Percentiles rank a stretch among this genome's conserved stretches.
Evolutionary conservation across 2,329 filamentous ascomycete genomes (phyloP).

Genomic region (Talaromyces sp.): DNA sequence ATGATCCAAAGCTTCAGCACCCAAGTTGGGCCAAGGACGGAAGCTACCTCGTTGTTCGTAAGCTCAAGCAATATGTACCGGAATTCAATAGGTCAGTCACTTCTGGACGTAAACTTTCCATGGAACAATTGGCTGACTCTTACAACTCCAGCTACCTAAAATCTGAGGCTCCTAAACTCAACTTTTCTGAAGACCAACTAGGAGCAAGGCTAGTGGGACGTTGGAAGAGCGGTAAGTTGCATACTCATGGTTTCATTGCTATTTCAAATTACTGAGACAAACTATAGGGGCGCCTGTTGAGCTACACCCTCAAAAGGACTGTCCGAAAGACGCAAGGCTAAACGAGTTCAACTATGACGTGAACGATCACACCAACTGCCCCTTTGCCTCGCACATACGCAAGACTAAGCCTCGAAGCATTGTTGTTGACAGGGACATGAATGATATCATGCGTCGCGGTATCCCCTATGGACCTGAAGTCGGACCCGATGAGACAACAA

Average conservation of each 20-base stretch:
- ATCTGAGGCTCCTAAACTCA: conserved; percentile 1
- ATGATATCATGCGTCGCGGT: conserved; percentile 47
- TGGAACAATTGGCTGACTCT: not conserved
- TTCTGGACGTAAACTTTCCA: not conserved
- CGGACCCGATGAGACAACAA: conserved; percentile 33
- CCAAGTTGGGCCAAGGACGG: conserved; percentile 48
- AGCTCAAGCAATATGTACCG: conserved; percentile 49
- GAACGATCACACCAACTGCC: conserved; percentile 42
- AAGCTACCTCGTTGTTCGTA: conserved; percentile 50
- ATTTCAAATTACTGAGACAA: not conserved
- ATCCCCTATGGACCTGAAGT: conserved; percentile 49
- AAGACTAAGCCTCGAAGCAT: conserved; percentile 49
- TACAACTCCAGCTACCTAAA: not conserved
- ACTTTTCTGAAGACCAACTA: conserved; percentile 35
- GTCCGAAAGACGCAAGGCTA: conserved; percentile 29
- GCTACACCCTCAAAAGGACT: conserved; percentile 23
- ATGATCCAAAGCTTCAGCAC: conserved; percentile 23
- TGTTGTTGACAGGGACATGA: conserved; percentile 30
- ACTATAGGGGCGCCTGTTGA: not conserved
- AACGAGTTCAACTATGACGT: conserved; percentile 45
- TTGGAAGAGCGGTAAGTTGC: conserved; percentile 43
- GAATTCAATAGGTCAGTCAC: conserved; percentile 42
- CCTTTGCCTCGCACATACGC: conserved; percentile 52
- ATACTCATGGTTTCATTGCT: not conserved
- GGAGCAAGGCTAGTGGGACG: conserved; percentile 49